Evolutionary conservation across 768 basidiomycete species (phyloP), one percentile per base, ranked within the genome.

Genomic region (Leucogyrophana mollusca): DNA sequence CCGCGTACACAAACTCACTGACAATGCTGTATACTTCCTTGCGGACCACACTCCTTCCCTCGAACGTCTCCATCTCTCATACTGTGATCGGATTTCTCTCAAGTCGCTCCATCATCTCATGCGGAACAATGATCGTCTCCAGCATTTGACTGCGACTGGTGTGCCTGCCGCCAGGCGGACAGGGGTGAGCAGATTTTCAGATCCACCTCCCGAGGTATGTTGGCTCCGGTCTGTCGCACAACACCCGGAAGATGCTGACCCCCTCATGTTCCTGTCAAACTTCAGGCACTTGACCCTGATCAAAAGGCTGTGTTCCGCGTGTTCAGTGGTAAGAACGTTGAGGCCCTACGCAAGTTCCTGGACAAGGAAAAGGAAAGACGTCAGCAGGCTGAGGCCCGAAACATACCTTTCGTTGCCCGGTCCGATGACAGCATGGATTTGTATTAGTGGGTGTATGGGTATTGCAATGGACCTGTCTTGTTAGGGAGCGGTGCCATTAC

Each of bases 11-110:
- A 85, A 85, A 57, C 64, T 95, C 51, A 95, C 93, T 13, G 93
- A 94, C 66, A 82, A 88, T 57, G 88, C 84, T 4, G 69, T 94
- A 38, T 83, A 82, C 65, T 75, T 86, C 18, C 76, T 95, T 8
- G 87, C 84, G 11, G 87, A 90, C 55, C 81, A 90, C 65, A 79
- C 73, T 27, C 70, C 60, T 23, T 73, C 73, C 25, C 71, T 96
- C 54, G 89, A 93, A 58, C 80, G 90, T 20, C 73, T 95, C 39
- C 87, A 96, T 58, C 67, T 97, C 30, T 88, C 89, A 22, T 90
- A 92, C 61, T 97, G 94, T 69, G 84, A 86, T 55, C 76, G 82
- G 46, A 69, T 97, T 45, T 82, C 87, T 21, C 77, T 94, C 32
- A 78, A 83, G 34, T 87, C 89, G 8, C 69, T 92, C 24, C 86